A percentile compares a stretch with the other conserved stretches of the same genome.
These are phyloP conservation scores for Fusarium sp. DNA, from an alignment of 2,329 filamentous ascomycete species.

Conservation along the genomic window DNA sequence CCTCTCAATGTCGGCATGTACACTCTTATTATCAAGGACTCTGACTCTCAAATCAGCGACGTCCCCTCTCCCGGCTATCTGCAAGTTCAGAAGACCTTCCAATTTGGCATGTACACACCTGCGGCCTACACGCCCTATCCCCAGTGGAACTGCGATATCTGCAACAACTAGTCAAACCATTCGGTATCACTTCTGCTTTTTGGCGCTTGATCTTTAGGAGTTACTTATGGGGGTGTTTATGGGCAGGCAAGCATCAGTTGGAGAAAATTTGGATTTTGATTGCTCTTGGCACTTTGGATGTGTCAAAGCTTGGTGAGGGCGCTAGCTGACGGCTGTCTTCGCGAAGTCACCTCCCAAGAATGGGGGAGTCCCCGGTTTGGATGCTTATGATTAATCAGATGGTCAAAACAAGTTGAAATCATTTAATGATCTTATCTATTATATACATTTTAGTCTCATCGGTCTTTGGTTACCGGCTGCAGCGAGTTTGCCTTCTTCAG, in stretches of 20 bases:
- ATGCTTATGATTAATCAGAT: conserved; percentile 44
- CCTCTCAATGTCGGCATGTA: conserved; percentile 69
- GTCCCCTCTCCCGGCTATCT: conserved; percentile 69
- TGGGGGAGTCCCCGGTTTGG: conserved; percentile 26
- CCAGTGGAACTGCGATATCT: conserved; percentile 70
- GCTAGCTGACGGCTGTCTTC: conserved; percentile 37
- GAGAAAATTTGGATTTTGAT: conserved; percentile 32
- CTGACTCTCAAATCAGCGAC: conserved; percentile 65
- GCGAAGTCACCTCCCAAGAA: conserved; percentile 27
- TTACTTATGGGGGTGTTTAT: conserved; percentile 28
- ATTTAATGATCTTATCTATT: conserved; percentile 43
- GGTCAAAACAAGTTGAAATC: conserved; percentile 36
- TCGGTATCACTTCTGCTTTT: conserved; percentile 62
- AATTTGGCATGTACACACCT: conserved; percentile 70
- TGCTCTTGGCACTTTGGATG: conserved; percentile 29
- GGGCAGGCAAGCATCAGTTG: conserved; percentile 45
- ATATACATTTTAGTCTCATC: conserved; percentile 46
- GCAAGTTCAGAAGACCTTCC: conserved; percentile 61
- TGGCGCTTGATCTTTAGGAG: conserved; percentile 26
- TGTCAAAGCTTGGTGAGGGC: conserved; percentile 38
- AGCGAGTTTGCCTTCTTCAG: conserved; percentile 14
- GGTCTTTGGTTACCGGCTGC: conserved; percentile 18
- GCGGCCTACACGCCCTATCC: conserved; percentile 64
- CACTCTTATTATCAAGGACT: conserved; percentile 73
- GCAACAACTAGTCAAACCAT: conserved; percentile 64